Conservation (phyloP, 1,284 basidiomycete genomes). For the Malassezia furfur region DNA sequence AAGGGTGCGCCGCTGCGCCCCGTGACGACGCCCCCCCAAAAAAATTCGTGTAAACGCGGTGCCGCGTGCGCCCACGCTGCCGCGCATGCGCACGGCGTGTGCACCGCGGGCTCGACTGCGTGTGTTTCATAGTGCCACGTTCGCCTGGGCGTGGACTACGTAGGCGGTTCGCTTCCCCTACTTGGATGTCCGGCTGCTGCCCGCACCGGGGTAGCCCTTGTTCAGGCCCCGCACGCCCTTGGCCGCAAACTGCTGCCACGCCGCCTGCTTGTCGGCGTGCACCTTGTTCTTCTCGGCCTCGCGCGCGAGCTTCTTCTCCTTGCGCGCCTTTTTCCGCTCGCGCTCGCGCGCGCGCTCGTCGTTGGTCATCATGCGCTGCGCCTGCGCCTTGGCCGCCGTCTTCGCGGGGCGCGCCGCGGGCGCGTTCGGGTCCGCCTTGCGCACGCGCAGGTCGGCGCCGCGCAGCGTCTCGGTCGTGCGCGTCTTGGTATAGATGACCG, state of each 20-base stretch:
- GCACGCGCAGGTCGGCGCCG: slow-evolving; percentile 61
- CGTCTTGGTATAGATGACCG: slow-evolving; percentile 88
- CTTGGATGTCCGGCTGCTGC: slow-evolving; percentile 4
- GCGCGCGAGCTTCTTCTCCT: slow-evolving; percentile 84
- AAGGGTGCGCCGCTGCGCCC: not conserved
- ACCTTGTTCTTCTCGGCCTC: slow-evolving; percentile 81
- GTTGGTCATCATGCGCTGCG: slow-evolving; percentile 58
- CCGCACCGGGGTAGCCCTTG: slow-evolving; percentile 69
- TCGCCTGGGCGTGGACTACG: no score
- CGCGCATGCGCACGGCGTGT: no score
- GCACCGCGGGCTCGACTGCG: slow-evolving; percentile 7
- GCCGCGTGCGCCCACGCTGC: no score
- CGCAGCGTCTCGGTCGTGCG: slow-evolving; percentile 84
- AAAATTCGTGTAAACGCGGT: not conserved
- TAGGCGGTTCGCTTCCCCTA: not conserved
- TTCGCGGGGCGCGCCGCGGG: not conserved
- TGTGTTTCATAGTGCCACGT: no score
- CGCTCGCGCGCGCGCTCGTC: slow-evolving; percentile 47
- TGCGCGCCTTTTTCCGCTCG: slow-evolving; percentile 90
- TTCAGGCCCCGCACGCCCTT: slow-evolving; percentile 26
- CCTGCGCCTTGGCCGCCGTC: slow-evolving; percentile 19
- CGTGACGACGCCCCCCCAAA: slow-evolving; percentile 3
- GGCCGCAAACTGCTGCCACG: slow-evolving; percentile 96
- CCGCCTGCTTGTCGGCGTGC: slow-evolving; percentile 74
- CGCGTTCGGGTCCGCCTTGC: slow-evolving; percentile 34